Percentiles rank a stretch among this genome's conserved stretches.
Conservation (phyloP, 1,284 basidiomycete species). For the Trichosporon sp. region DNA sequence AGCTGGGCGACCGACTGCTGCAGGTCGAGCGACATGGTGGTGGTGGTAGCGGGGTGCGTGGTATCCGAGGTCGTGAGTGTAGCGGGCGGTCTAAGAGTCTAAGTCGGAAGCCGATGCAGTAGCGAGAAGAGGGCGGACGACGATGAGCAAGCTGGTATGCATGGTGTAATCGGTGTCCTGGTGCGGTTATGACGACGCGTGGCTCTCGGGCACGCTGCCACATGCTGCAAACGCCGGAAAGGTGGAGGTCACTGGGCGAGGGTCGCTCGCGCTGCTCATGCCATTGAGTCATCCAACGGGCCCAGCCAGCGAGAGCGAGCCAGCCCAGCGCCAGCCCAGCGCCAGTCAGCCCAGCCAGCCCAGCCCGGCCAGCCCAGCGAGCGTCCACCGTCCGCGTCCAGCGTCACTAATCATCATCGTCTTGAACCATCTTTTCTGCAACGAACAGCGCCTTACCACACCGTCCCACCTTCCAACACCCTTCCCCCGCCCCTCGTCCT, state of each 20-base stretch:
- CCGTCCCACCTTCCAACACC: neutral
- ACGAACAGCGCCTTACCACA: neutral
- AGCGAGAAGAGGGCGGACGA: neutral
- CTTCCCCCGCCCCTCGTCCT: neutral
- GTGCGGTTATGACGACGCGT: constrained; percentile 21
- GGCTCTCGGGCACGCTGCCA: constrained; percentile 18
- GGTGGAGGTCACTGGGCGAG: neutral
- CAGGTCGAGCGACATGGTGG: constrained; percentile 38
- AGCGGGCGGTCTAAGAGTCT: neutral
- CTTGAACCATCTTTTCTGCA: neutral
- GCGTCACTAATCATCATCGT: constrained; percentile 4
- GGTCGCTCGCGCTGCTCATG: neutral
- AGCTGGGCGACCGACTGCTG: constrained; percentile 42
- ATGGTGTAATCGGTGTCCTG: neutral
- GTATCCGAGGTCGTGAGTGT: neutral
- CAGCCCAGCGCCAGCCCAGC: neutral
- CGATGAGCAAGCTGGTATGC: neutral
- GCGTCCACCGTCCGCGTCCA: neutral
- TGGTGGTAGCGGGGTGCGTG: constrained; percentile 12
- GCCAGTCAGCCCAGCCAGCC: neutral
- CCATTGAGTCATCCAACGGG: neutral
- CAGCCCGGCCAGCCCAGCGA: neutral
- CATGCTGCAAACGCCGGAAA: constrained; percentile 21
- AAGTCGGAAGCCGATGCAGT: neutral
- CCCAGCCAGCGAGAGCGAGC: neutral